phyloP scores from a whole-genome alignment of 768 basidiomycete genomes.

The Gymnopilus junonius region DNA sequence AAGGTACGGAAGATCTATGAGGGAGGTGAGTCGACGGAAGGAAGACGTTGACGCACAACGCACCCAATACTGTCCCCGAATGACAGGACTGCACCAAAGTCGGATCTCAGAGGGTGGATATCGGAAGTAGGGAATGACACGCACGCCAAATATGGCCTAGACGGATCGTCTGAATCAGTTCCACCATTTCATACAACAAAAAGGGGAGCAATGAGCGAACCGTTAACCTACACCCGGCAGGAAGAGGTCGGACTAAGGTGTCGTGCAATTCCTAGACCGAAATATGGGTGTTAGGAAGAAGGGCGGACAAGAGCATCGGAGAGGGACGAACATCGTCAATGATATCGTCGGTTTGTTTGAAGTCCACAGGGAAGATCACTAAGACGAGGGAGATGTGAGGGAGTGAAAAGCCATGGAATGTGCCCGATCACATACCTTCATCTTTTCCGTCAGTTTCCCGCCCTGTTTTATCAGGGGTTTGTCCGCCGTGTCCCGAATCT shows the following conservation, averaged over 20 bases:
- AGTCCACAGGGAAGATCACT: conserved; percentile 93
- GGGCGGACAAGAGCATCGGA: not conserved
- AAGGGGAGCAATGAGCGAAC: conserved; percentile 44
- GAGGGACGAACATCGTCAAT: too few species aligned
- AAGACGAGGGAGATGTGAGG: not conserved
- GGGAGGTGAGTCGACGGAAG: not conserved
- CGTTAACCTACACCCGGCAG: too few species aligned
- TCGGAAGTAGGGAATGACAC: conserved; percentile 12
- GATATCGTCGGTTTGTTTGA: conserved; percentile 75
- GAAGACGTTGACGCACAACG: not conserved
- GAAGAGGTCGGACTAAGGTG: conserved; percentile 49
- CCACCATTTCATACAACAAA: not conserved
- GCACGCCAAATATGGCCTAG: conserved; percentile 59
- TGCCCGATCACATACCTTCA: conserved; percentile 51
- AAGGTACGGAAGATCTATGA: conserved; percentile 51
- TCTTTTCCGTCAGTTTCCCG: conserved; percentile 82
- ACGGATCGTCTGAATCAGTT: not conserved
- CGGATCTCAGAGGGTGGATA: not conserved
- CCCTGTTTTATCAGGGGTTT: conserved; percentile 74
- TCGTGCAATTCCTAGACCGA: conserved; percentile 46
- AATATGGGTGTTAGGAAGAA: not conserved
- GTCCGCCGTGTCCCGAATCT: conserved; percentile 96
- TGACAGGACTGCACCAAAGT: conserved; percentile 40
- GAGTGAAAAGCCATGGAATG: not conserved
- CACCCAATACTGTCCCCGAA: too few species aligned